Evolutionary conservation across 805 yeast species (phyloP), one percentile per base, ranked within the genome.

Genomic region (Metschnikowia orientalis): DNA sequence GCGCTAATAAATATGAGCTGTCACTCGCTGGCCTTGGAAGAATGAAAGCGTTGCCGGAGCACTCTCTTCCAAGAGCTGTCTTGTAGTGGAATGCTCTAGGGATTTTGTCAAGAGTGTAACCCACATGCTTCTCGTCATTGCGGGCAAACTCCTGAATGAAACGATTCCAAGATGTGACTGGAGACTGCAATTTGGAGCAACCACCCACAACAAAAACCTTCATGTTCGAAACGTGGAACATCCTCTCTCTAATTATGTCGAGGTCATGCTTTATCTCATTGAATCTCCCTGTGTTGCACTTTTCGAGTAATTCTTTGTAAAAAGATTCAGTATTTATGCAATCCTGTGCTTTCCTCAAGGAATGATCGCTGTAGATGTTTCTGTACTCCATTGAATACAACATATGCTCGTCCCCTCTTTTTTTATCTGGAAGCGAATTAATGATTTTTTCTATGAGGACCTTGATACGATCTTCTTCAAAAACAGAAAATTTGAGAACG

Each of bases 1-100:
- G 57, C 0, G 83, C 53, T 15, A 72, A 63, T 59, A 87, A 61
- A 50, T 75, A 83, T 4, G 90, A 72, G 0, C 95, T 81, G 43
- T 87, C 95, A 0, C 94, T 79, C 1, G 92, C 88, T 4, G 97
- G 89, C 1, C 87, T 77, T 0, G 84, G 70, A 1, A 82, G 70
- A 25, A 90, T 62, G 40, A 60, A 67, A 0, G 92, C 90, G 25
- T 69, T 67, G 2, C 61, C 53, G 2, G 71, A 53, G 27, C 85
- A 77, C 0, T 50, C 37, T 13, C 49, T 40, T 23, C 95, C 95
- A 4, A 72, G 49, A 2, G 63, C 60, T 2, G 92, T 77, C 23
- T 73, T 62, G 26, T 73, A 73, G 5, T 70, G 61, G 30, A 61
- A 56, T 3, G 84, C 63, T 11, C 76, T 67, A 10, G 88, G 86